phyloP scores from a whole-genome alignment of 2,329 filamentous ascomycete genomes.

The Sphaerostilbella broomeana region DNA sequence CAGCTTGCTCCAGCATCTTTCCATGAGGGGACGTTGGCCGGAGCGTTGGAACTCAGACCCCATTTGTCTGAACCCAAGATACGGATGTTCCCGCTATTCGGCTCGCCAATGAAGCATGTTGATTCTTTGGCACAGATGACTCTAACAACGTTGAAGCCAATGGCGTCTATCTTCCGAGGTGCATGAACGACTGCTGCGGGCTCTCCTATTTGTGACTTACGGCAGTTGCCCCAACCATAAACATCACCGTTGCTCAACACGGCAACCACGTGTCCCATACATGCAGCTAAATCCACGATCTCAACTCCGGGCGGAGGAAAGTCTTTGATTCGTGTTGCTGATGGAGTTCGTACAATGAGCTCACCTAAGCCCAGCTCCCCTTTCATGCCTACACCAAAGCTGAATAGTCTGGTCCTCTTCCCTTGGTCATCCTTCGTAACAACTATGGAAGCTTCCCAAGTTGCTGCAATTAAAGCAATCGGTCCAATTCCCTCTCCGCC shows the following conservation, averaged over 20 bases:
- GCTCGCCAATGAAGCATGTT: slow-evolving; percentile 61
- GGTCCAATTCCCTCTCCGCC: slow-evolving; percentile 23
- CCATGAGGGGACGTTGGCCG: slow-evolving; percentile 50
- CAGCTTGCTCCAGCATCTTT: slow-evolving; percentile 69
- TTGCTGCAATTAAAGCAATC: slow-evolving; percentile 53
- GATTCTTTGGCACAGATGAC: slow-evolving; percentile 81
- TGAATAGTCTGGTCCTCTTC: slow-evolving; percentile 47
- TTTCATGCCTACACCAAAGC: slow-evolving; percentile 59
- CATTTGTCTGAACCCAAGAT: slow-evolving; percentile 74
- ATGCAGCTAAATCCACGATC: slow-evolving; percentile 61
- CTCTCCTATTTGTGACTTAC: slow-evolving; percentile 75
- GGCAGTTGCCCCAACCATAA: slow-evolving; percentile 83
- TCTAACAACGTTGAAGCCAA: slow-evolving; percentile 55
- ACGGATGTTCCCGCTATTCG: slow-evolving; percentile 50
- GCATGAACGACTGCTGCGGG: slow-evolving; percentile 45
- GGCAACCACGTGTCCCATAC: slow-evolving; percentile 70
- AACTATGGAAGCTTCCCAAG: slow-evolving; percentile 70
- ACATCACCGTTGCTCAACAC: slow-evolving; percentile 69
- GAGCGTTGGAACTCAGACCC: slow-evolving; percentile 53
- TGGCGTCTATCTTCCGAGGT: slow-evolving; percentile 54
- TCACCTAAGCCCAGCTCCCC: slow-evolving; percentile 65
- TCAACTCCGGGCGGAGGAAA: slow-evolving; percentile 57
- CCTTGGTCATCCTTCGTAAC: slow-evolving; percentile 41
- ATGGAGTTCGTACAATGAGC: slow-evolving; percentile 41
- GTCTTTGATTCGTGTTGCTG: slow-evolving; percentile 43